Percentiles rank a stretch among this genome's conserved stretches.
phyloP scores from a whole-genome alignment of 352 stramenopile genomes.

The Phytophthora parvispora region DNA sequence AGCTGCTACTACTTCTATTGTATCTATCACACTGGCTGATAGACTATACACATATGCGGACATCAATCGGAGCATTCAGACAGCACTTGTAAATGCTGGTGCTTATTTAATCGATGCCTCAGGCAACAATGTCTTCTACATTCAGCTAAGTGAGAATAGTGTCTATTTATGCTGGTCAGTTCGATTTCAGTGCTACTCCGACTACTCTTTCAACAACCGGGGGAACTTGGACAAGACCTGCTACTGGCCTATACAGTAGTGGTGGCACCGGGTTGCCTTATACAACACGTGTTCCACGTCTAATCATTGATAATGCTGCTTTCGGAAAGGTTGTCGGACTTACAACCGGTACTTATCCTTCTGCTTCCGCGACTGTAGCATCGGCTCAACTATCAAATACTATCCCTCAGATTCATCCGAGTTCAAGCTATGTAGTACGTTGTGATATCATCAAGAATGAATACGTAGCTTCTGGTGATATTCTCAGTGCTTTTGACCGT shows the following conservation, averaged over 20 bases:
- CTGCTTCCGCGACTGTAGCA: conserved; percentile 5
- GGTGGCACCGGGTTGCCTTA: conserved; percentile 18
- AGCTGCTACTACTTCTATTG: conserved; percentile 4
- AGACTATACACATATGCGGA: conserved; percentile 9
- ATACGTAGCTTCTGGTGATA: conserved; percentile 20
- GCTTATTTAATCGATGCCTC: conserved; percentile 19
- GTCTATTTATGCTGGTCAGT: conserved; percentile 19
- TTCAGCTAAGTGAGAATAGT: conserved; percentile 13
- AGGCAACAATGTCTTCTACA: conserved; percentile 18
- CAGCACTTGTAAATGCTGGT: conserved; percentile 9
- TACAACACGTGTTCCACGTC: conserved; percentile 18
- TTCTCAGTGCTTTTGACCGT: conserved; percentile 16
- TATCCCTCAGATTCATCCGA: conserved; percentile 22
- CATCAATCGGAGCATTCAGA: conserved; percentile 13
- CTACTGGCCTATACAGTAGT: conserved; percentile 16
- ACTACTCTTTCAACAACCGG: conserved; percentile 6
- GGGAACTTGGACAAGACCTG: conserved; percentile 12
- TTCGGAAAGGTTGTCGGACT: conserved; percentile 28
- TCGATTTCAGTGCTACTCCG: conserved; percentile 8
- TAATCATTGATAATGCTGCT: conserved; percentile 20
- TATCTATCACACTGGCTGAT: conserved; percentile 1
- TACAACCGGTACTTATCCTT: conserved; percentile 15
- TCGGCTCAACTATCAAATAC: conserved; percentile 13
- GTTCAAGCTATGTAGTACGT: conserved; percentile 22
- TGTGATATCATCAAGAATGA: conserved; percentile 33